Conservation (phyloP, 179 eudicot species). For the Beta macrorhiza region DNA sequence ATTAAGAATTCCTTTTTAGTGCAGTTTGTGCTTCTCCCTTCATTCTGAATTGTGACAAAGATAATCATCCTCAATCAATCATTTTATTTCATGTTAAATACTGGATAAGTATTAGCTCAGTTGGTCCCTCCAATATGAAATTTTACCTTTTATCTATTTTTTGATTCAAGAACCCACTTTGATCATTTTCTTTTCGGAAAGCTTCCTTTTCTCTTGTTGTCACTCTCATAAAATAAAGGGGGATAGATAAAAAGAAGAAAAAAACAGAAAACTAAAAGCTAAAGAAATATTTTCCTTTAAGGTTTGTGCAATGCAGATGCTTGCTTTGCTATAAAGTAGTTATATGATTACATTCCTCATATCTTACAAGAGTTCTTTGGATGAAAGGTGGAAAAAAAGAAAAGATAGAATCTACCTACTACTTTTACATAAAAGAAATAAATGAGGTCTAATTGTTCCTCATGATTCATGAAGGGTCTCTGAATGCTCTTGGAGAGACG, state of each 20-base stretch:
- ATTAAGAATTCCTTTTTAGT: slow-evolving; percentile 29
- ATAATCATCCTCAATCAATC: neutral
- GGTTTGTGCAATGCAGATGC: slow-evolving; percentile 45
- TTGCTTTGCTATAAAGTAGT: slow-evolving; percentile 47
- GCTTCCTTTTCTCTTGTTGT: slow-evolving; percentile 29
- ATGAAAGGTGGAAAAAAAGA: slow-evolving; percentile 25
- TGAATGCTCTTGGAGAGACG: slow-evolving; percentile 28
- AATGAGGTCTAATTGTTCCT: slow-evolving; percentile 27
- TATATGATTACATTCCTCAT: slow-evolving; percentile 44
- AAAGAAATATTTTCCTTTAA: slow-evolving; percentile 40
- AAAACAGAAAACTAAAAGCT: slow-evolving; percentile 32
- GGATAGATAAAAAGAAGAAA: slow-evolving; percentile 22
- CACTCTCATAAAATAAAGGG: slow-evolving; percentile 34
- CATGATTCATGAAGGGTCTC: slow-evolving; percentile 25
- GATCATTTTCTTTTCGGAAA: slow-evolving; percentile 26
- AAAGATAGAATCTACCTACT: slow-evolving; percentile 38
- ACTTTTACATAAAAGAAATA: slow-evolving; percentile 25
- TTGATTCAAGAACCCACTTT: slow-evolving; percentile 41
- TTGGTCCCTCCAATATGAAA: slow-evolving; percentile 28
- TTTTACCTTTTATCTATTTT: slow-evolving; percentile 2
- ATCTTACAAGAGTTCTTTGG: slow-evolving; percentile 33
- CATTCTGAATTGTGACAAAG: slow-evolving; percentile 22
- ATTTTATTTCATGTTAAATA: neutral
- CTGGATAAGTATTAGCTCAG: slow-evolving; percentile 28
- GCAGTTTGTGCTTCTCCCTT: slow-evolving; percentile 20